A percentile compares a stretch with the other conserved stretches of the same genome.
phyloP scores from a whole-genome alignment of 768 basidiomycete species.

The Solioccasus polychromus region DNA sequence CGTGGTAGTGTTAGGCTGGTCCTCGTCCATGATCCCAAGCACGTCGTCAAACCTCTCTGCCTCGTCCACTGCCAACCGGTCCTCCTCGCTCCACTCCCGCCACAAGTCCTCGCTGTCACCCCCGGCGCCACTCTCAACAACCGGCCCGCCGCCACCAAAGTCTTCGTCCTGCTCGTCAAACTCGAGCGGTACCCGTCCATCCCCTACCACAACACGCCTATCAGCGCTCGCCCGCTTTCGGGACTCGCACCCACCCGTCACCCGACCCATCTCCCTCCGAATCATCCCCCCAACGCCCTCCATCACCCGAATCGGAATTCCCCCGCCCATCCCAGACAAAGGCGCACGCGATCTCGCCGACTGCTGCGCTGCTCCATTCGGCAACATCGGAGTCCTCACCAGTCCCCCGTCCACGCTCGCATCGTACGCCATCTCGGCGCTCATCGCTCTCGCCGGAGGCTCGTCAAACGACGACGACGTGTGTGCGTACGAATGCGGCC shows the following conservation, averaged over 20 bases:
- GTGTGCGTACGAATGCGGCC: background rate
- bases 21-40: constrained; percentile 32
- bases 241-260: background rate
- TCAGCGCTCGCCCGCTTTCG: background rate
- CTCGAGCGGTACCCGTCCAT: constrained; percentile 37
- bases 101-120: constrained; percentile 22
- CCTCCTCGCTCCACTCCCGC: constrained; percentile 28
- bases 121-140: background rate
- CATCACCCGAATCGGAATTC: constrained; percentile 57
- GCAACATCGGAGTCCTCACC: constrained; percentile 65
- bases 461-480: constrained; percentile 58
- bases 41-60: constrained; percentile 34
- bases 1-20: constrained; percentile 18
- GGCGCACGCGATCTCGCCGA: too few relatives aligned
- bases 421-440: constrained; percentile 56
- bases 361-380: constrained; percentile 54
- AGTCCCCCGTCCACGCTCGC: constrained; percentile 35
- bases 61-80: constrained; percentile 30
- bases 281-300: constrained; percentile 56
- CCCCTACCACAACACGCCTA: background rate
- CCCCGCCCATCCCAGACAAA: too few relatives aligned
- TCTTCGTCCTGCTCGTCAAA: constrained; percentile 74
- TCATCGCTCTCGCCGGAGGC: constrained; percentile 71
- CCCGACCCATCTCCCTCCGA: constrained; percentile 45
- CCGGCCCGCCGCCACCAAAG: constrained; percentile 32